Base-by-base conservation (phyloP, 1,139 yeast genomes). In the Debaryomycetaceae sp. region DNA sequence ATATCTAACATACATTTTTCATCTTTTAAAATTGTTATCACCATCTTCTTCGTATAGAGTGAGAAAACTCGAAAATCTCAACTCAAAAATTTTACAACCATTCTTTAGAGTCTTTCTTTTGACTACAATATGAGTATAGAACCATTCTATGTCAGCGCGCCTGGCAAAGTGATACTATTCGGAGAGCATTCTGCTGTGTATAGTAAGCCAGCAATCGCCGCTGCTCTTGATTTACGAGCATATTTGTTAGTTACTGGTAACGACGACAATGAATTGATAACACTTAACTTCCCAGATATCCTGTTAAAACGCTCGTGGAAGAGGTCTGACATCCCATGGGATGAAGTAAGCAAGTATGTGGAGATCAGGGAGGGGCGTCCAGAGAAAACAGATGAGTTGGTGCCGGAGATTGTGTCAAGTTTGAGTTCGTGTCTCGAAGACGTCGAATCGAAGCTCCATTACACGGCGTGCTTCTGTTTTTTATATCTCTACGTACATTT, bases 101-200 rank as follows among this genome's bases (percentile, higher is more conserved):
- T 22, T 22, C 7, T 3, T 8, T 11, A 3, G 26, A 22, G 26
- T 8, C 26, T 11, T 22, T 22, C 26, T 22, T 22, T 22, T 3
- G 11, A 22, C 11, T 3, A 22, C 11, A 30, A 8, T 7, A 40
- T 40, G 42, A n/a, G 36, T 16, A 28, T 28, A 22, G 4, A 36
- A n/a, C 59, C 91, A 3, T 87, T 89, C 59, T 66, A 80, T 41
- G 87, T 88, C 2, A 87, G 96, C 45, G 95, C 99, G 1, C 98
- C 99, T 0, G 99, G 98, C 6, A 92, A 94, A 58, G 96, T 89
- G 33, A 94, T 92, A 51, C 75, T 94, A 35, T 94, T 89, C 58
- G 99, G 99, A 17, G 98, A 92, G 58, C 99, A 92, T 58, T 87
- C 98, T 2, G 98, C 95, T 2, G 99, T 92, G 2, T 87, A 87